Evolutionary conservation across 139 green algal genomes (phyloP), one percentile per base, ranked within the genome.

Genomic region (Yamagishiella unicocca): DNA sequence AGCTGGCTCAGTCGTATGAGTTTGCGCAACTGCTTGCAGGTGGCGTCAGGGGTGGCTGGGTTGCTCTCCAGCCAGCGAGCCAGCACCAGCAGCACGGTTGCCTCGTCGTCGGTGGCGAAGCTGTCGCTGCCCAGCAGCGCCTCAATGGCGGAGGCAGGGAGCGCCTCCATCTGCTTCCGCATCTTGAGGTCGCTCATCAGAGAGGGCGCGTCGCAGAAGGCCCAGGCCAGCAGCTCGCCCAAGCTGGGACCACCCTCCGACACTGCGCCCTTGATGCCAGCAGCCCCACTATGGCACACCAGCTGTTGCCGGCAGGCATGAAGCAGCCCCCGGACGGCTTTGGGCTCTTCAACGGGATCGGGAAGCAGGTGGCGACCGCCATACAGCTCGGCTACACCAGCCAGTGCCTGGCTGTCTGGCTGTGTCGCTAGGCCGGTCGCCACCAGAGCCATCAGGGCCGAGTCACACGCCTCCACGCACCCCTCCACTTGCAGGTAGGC

Each of bases 211-310:
- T 82, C 73, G 46, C 45, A 12, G 73, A 82, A 82, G 14, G 73
- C 45, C 73, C 73, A 82, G 10, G 73, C 73, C 10, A 82, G 73
- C 42, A 82, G 73, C 45, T 82, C 17, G n/a, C 45, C 45, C n/a
- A 82, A 46, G 4, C 29, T 12, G 5, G 72, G 43, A 10, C 55
- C 38, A 4, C 31, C 38, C 21, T 33, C 35, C 2, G 22, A 43
- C 43, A 46, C 43, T 14, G 43, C 5, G 27, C 4, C 43, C 14
- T 1, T 6, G 72, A 1, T 7, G 25, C 43, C 29, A 2, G 1
- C 40, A 1, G 43, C 5, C 1, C 27, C 72, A 17, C n/a, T 71
- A 12, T 46, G 67, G 35, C 31, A 2, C 67, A 33, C 35, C 67
- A 75, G 35, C 35, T 75, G 67, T 35, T 75, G 67, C 35, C 67